These are phyloP conservation scores for Starmerella floris DNA, from an alignment of 805 yeast genomes.

Conservation along the genomic window DNA sequence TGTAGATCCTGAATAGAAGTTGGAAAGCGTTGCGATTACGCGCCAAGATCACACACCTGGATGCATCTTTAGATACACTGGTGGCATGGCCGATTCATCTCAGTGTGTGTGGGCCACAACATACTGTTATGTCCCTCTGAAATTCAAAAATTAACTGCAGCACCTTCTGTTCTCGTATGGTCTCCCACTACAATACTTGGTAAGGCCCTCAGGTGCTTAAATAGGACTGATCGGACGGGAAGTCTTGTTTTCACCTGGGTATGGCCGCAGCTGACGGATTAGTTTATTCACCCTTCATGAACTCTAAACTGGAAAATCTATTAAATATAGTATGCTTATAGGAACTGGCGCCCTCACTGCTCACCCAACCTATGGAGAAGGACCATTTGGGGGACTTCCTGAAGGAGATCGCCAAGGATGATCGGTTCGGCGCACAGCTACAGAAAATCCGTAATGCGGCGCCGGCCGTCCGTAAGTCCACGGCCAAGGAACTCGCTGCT, in stretches of 20 bases:
- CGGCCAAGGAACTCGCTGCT: constrained; percentile 48
- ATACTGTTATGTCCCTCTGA: too few species aligned
- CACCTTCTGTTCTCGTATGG: constrained; percentile 20
- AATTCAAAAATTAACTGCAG: too few species aligned
- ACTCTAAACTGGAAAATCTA: too few species aligned
- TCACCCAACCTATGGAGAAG: not conserved
- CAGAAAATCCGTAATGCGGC: constrained; percentile 35
- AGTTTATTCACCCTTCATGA: not conserved
- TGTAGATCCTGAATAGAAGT: too few species aligned
- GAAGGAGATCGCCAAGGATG: not conserved
- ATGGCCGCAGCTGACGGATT: constrained; percentile 10
- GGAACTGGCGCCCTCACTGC: too few species aligned
- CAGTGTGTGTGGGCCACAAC: too few species aligned
- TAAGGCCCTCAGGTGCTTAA: constrained; percentile 19
- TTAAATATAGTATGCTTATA: too few species aligned
- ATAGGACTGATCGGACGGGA: constrained; percentile 18
- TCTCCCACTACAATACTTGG: constrained; percentile 20
- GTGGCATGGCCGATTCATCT: too few species aligned
- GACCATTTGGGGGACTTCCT: constrained; percentile 1
- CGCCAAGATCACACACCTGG: too few species aligned
- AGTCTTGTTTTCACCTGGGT: constrained; percentile 16
- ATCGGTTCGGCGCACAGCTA: not conserved
- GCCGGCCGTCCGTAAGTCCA: constrained; percentile 58
- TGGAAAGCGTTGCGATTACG: too few species aligned
- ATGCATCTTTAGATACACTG: too few species aligned